These are phyloP conservation scores for Lanmaoa pseudosensibilis DNA, from an alignment of 768 basidiomycete species.

Conservation along the genomic window DNA sequence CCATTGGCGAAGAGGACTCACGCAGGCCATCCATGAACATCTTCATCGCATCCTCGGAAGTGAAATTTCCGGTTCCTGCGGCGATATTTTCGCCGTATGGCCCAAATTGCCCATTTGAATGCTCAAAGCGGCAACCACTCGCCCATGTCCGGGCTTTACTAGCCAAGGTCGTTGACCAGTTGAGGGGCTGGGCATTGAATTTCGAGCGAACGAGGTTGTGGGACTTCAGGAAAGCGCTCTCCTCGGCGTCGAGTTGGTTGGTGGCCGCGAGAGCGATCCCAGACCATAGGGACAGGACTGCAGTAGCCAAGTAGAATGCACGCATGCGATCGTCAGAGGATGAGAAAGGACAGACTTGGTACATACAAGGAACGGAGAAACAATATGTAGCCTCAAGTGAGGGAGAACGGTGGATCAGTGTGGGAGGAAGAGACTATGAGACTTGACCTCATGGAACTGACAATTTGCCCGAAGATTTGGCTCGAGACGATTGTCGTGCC, in stretches of 20 bases:
- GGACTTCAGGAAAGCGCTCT: constrained; percentile 38
- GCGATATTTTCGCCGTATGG: constrained; percentile 58
- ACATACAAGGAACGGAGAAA: neutral
- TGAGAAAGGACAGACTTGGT: constrained; percentile 4
- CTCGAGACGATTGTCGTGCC: neutral
- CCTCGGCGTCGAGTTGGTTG: constrained; percentile 11
- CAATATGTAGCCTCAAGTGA: neutral
- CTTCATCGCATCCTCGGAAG: constrained; percentile 41
- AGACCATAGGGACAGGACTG: constrained; percentile 19
- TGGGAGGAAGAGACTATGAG: neutral
- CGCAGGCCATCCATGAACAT: constrained; percentile 52
- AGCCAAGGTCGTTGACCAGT: constrained; percentile 51
- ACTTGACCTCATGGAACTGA: neutral
- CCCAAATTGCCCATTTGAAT: constrained; percentile 45
- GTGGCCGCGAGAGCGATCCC: constrained; percentile 10
- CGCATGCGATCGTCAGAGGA: constrained; percentile 8
- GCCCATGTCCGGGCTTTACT: constrained; percentile 52
- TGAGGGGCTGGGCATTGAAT: constrained; percentile 44
- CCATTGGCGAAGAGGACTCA: constrained; percentile 28
- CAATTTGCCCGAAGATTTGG: neutral
- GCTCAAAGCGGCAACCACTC: constrained; percentile 46
- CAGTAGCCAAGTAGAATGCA: neutral
- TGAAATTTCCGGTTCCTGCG: constrained; percentile 51
- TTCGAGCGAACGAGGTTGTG: constrained; percentile 50
- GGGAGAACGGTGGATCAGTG: neutral